Percentiles rank a stretch among this genome's conserved stretches.
These are phyloP conservation scores for Antarctomyces pellizariae DNA, from an alignment of 495 filamentous ascomycete species.

Conservation along the genomic window DNA sequence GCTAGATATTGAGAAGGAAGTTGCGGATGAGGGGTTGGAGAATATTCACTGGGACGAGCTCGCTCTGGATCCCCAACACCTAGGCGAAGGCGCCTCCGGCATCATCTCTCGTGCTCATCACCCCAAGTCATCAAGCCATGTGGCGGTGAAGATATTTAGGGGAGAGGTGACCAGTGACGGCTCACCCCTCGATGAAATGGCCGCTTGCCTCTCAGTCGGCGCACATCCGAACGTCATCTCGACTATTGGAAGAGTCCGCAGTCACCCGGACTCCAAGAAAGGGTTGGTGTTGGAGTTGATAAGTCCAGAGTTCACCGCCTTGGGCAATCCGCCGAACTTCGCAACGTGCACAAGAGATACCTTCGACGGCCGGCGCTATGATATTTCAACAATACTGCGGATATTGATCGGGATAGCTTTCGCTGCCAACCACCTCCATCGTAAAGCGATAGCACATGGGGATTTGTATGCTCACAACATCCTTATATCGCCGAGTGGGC, in stretches of 20 bases:
- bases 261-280: constrained; percentile 18
- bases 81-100: constrained; percentile 17
- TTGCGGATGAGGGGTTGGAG: constrained; percentile 9
- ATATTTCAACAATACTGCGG: no score
- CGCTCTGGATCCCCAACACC: constrained; percentile 12
- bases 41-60: constrained; percentile 18
- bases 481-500: constrained; percentile 16
- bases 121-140: constrained; percentile 11
- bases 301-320: constrained; percentile 10
- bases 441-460: constrained; percentile 18
- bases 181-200: constrained; percentile 21
- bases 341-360: constrained; percentile 16
- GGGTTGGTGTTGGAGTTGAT: constrained; percentile 19
- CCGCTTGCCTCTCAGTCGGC: constrained; percentile 18
- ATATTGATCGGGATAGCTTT: constrained; percentile 18
- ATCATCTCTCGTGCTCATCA: constrained; percentile 17
- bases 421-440: constrained; percentile 19
- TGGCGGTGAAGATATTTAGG: constrained; percentile 23
- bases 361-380: no score
- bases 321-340: constrained; percentile 13
- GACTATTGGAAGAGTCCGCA: constrained; percentile 18
- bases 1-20: constrained; percentile 3
- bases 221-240: constrained; percentile 21
- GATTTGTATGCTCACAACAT: constrained; percentile 22
- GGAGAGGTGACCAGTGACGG: constrained; percentile 19